Evolutionary conservation across 176 grass and related monocot genomes (phyloP).

Genomic region (Oryza glaberrima): DNA sequence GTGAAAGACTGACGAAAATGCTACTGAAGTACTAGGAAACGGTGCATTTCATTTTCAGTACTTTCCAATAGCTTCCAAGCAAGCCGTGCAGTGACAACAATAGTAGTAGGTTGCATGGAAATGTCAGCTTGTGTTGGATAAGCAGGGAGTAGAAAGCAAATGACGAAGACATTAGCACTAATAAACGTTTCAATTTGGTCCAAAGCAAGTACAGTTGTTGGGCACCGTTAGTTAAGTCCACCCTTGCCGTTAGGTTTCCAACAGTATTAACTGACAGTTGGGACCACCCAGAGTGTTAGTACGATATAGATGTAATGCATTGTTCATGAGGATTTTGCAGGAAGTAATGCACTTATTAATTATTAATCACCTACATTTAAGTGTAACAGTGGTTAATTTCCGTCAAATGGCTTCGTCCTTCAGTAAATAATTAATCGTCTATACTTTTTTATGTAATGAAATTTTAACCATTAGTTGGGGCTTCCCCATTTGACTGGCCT

Average conservation of each 20-base stretch:
- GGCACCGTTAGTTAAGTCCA: constrained; percentile 24
- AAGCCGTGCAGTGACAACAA: not conserved
- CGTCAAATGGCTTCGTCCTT: not conserved
- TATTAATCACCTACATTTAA: not conserved
- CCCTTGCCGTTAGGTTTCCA: not conserved
- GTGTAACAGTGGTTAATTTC: not conserved
- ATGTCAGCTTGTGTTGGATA: not conserved
- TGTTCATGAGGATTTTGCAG: not conserved
- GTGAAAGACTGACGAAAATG: constrained; percentile 8
- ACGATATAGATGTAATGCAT: not conserved
- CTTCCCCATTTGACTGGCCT: not conserved
- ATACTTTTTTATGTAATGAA: not conserved
- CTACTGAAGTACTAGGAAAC: not conserved
- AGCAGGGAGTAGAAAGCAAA: not conserved
- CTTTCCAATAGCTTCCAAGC: not conserved
- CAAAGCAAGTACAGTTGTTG: constrained; percentile 30
- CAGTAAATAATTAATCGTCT: not conserved
- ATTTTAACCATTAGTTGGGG: not conserved
- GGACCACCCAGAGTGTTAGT: not conserved
- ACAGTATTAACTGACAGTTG: not conserved
- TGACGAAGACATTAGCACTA: constrained; percentile 7
- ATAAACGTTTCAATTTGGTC: constrained; percentile 17
- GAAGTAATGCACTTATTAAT: not conserved
- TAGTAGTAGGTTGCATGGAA: not conserved
- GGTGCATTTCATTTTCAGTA: not conserved